Percentiles rank a stretch among this genome's conserved stretches.
phyloP scores from a whole-genome alignment of 1,284 basidiomycete genomes.

The Tremellales sp. region DNA sequence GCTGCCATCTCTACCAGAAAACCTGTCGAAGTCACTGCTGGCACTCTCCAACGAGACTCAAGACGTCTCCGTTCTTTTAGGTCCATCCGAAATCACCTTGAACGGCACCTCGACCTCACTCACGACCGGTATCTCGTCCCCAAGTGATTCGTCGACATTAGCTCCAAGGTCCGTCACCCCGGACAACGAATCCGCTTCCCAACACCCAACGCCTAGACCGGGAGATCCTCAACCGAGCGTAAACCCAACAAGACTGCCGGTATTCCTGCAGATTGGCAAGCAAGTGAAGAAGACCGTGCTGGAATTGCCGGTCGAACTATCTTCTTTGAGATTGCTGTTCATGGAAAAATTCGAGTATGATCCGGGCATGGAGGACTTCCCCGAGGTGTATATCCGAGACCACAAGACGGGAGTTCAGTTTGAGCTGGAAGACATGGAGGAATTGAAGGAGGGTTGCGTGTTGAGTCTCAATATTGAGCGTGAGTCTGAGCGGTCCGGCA shows the following conservation, averaged over 20 bases:
- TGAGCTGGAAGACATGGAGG: conserved; percentile 92
- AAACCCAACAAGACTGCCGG: conserved; percentile 51
- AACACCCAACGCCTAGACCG: conserved; percentile 21
- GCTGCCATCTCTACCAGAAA: conserved; percentile 36
- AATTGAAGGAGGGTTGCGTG: conserved; percentile 81
- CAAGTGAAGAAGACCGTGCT: conserved; percentile 85
- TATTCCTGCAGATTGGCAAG: conserved; percentile 86
- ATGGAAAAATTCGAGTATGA: conserved; percentile 95
- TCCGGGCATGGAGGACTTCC: conserved; percentile 88
- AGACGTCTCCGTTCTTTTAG: conserved; percentile 5
- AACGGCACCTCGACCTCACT: background rate
- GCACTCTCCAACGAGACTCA: background rate
- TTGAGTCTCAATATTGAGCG: conserved; percentile 94
- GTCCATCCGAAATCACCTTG: background rate
- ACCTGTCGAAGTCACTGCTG: conserved; percentile 1
- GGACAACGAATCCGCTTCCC: conserved; percentile 15
- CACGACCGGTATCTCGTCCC: background rate
- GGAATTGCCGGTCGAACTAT: conserved; percentile 58
- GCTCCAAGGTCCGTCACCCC: conserved; percentile 10
- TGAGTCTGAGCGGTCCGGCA: conserved; percentile 52
- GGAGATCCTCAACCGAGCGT: conserved; percentile 5
- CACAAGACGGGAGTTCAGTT: conserved; percentile 87
- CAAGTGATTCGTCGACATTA: background rate
- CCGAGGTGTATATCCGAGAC: conserved; percentile 92
- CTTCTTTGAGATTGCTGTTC: conserved; percentile 61